Base-by-base conservation (phyloP, 192 early-diverging fungal species). In the Backusella sp. region DNA sequence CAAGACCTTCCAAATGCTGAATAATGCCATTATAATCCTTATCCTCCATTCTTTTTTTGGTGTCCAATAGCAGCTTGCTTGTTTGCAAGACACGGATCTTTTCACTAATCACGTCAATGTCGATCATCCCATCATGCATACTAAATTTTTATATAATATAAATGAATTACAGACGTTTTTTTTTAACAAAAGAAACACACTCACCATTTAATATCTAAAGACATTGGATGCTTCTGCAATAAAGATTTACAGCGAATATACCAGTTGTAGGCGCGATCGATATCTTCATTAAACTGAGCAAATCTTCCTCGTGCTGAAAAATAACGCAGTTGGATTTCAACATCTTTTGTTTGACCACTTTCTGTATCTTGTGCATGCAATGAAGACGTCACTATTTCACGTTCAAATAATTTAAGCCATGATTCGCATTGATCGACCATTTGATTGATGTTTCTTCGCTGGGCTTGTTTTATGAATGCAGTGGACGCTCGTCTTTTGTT, bases 341-440 rank as follows among this genome's bases (percentile, higher is more conserved):
- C 12, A 11, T 62, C 23, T 28, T 23, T 11, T 12, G 2, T 62
- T 62, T 62, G 23, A 8, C 4, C n/a, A 62, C 9, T 2, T 28
- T 28, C 26, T 28, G 26, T 28, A 14, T 28, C 28, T 12, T 62
- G 2, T 6, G 9, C 36, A n/a, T 36, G 28, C 21, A 34, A 49
- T 1, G 70, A 30, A 4, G 44, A 15, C 6, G 11, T 30, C 12
- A 71, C 17, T 44, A 71, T 15, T 23, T 30, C 39, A 32, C 41
- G 59, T 49, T 74, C 73, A 9, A 65, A 23, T 34, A 74, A 35
- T 19, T 3, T 19, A 6, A 74, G 41, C 73, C 73, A 74, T 32
- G 62, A 66, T 21, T 67, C 36, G 28, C 62, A n/a, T 19, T 41
- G 30, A n/a, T 66, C 37, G 19, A 30, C 28, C 4, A 68, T 39